Base-by-base conservation (phyloP, 768 basidiomycete genomes). In the Termitomyces sp. region DNA sequence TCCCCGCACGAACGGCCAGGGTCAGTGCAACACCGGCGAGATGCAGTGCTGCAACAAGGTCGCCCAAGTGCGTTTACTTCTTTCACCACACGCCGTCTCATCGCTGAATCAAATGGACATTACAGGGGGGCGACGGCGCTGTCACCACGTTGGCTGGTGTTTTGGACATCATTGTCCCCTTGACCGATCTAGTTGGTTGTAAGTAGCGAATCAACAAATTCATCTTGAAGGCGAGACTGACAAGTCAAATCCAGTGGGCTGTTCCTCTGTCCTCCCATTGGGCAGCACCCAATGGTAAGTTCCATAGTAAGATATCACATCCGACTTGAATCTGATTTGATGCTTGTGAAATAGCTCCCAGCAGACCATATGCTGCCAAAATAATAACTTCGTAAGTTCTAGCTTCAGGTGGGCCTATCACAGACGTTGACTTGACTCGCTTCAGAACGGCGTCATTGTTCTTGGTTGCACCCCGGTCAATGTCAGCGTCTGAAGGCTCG, bases 1-100 rank as follows among this genome's bases (percentile, higher is more conserved):
- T 42, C 67, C 67, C 17, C 54, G 58, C 53, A 58, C 36, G 2
- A 31, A 31, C 29, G 51, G 51, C 29, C 17, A 10, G 4, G 56
- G 38, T 48, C 65, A 66, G 36, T 68, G 69, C 64, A 69, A 62
- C 47, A 62, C 58, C 5, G 67, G 66, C 14, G 2, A 57, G 4
- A 3, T 60, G 12, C 59, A 65, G n/a, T 69, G 69, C 66, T 69
- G 69, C 61, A 67, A 67, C 25, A 56, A 50, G n/a, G 53, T 66
- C 40, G 60, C 65, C 17, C 20, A 1, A 4, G 49, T 51, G 4
- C 20, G 49, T 25, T 46, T 1, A 25, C 25, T 29, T 45, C 2
- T 46, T 45, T 14, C 40, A 9, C n/a, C 14, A 8, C 6, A 14
- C 20, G 14, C 14, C 43, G 4, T 14, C 17, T 29, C 9, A 7